Evolutionary conservation across 768 basidiomycete species (phyloP), one percentile per base, ranked within the genome.

Genomic region (Boletus coccyginus): DNA sequence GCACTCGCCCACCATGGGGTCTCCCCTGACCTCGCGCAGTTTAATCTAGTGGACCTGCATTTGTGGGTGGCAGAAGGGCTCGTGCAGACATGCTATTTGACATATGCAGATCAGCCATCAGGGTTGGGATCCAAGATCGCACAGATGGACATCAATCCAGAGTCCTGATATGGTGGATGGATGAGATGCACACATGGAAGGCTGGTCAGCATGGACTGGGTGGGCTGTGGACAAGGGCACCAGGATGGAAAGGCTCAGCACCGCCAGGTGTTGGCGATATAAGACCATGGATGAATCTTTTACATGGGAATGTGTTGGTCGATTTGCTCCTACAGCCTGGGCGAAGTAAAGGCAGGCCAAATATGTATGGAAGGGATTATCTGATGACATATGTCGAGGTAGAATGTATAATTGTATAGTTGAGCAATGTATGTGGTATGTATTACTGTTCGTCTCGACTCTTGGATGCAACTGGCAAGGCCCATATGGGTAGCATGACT

Each of bases 31-130:
- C 73, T 86, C 12, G 62, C 72, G 14, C 62, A 68, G 8, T 81
- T 81, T 56, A 74, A 82, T 55, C 72, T 87, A 10, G 76, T 76
- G 39, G 78, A 87, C n/a, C 57, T 86, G 16, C 88, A 90, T 65
- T 68, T 82, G 49, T 90, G 86, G 84, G 89, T 84, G 8, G 90
- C 89, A 0, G 79, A 89, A 62, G 88, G 88, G 5, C 73, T 92
- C n/a, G 84, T 86, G 27, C 80, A 87, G 64, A 86, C 84, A 1
- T 91, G 89, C 66, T 90, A 82, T 74, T 58, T 84, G 21, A 78
- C 79, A 41, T 91, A 90, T 63, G 86, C 84, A 0, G 89, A 91
- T 65, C 81, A 86, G 63, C 79, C 83, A 2, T 77, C 80, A 5
- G 88, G 90, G 0, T 69, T 92, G 38, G 86, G 81, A 3, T 85